Evolutionary conservation across 371 early-diverging fungal species (phyloP).

Genomic region (Catenaria anguillulae): DNA sequence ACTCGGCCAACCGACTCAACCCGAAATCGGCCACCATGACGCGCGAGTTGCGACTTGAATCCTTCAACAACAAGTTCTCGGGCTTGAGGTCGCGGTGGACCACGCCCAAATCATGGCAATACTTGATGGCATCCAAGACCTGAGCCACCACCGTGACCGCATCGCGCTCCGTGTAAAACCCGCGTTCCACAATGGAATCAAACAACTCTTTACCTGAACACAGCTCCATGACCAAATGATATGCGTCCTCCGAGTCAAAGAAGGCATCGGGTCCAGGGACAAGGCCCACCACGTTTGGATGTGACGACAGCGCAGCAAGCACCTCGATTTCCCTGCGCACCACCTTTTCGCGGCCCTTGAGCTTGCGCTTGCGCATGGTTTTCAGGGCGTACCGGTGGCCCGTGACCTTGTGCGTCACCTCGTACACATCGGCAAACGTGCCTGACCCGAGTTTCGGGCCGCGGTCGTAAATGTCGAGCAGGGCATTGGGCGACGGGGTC

Average conservation of each 20-base stretch:
- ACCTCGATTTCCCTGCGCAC: conserved; percentile 1
- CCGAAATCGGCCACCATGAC: conserved; percentile 35
- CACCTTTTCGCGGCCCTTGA: conserved; percentile 5
- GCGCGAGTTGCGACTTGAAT: conserved; percentile 25
- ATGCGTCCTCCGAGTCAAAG: neutral
- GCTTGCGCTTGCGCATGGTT: conserved; percentile 5
- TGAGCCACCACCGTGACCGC: conserved; percentile 55
- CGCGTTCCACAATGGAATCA: conserved; percentile 61
- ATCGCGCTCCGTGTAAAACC: conserved; percentile 57
- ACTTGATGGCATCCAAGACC: conserved; percentile 32
- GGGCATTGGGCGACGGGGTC: neutral
- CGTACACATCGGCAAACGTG: neutral
- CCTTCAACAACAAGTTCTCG: conserved; percentile 61
- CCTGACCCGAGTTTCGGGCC: neutral
- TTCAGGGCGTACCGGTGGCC: neutral
- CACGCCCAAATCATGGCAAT: conserved; percentile 40
- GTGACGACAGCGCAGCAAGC: neutral
- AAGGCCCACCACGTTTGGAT: conserved; percentile 3
- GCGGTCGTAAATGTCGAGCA: neutral
- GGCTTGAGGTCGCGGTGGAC: conserved; percentile 63
- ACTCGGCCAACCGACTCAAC: neutral
- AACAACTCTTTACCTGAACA: conserved; percentile 72
- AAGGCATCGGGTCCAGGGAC: neutral
- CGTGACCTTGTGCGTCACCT: neutral
- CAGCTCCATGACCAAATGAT: conserved; percentile 6